Percentiles rank a stretch among this genome's conserved stretches.
phyloP scores from a whole-genome alignment of 1,284 basidiomycete species.

The Cutaneotrichosporon cutaneum region DNA sequence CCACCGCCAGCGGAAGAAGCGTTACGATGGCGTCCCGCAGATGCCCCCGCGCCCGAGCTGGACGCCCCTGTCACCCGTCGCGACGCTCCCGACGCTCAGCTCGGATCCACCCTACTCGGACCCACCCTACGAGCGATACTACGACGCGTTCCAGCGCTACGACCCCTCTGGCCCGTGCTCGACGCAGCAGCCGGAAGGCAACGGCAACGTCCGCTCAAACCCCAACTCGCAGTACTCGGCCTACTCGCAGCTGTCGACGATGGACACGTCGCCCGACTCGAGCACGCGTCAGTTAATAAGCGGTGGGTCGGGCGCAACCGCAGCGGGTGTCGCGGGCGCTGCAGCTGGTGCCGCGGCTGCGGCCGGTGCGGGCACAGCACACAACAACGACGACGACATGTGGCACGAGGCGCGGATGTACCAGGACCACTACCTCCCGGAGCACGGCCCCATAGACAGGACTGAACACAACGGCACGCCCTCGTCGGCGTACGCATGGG shows the following conservation, averaged over 20 bases:
- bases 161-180: neutral
- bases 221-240: slow-evolving; percentile 4
- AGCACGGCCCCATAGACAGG: neutral
- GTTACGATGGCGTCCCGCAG: neutral
- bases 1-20: neutral
- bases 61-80: neutral
- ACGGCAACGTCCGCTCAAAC: neutral
- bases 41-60: neutral
- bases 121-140: neutral
- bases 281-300: neutral
- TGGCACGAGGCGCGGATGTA: slow-evolving; percentile 4
- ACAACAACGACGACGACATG: neutral
- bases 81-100: neutral
- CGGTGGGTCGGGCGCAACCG: neutral
- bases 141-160: neutral
- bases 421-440: neutral
- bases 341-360: neutral
- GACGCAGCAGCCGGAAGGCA: neutral
- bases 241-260: slow-evolving; percentile 1
- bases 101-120: neutral
- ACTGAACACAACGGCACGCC: neutral
- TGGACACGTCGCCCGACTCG: neutral
- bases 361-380: neutral
- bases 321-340: neutral
- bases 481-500: neutral